Percentiles rank a stretch among this genome's conserved stretches.
Conservation (phyloP, 208 protist species). For the Naegleria gruberi region DNA sequence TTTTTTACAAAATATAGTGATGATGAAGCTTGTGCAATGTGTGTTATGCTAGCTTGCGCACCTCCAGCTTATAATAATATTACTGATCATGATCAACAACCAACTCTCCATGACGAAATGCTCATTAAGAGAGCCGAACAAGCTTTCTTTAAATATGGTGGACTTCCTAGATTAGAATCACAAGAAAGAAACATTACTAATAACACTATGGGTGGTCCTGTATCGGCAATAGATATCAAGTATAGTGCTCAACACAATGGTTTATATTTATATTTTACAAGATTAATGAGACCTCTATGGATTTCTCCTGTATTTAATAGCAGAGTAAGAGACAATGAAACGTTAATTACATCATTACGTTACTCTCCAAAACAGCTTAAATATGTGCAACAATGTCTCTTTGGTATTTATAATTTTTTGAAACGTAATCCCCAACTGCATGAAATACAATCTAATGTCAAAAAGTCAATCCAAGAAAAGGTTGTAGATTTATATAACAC, state of each 20-base stretch:
- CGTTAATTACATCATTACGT: neutral
- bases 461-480: neutral
- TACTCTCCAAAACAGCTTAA: neutral
- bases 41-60: neutral
- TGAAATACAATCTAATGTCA: neutral
- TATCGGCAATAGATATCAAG: neutral
- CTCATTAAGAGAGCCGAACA: neutral
- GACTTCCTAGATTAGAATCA: neutral
- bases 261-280: neutral
- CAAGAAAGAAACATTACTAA: neutral
- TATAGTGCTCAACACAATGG: neutral
- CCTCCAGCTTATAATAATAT: neutral
- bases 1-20: neutral
- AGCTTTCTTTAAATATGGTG: neutral
- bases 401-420: neutral
- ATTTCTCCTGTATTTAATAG: neutral
- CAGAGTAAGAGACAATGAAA: neutral
- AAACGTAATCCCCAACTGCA: neutral
- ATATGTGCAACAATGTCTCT: neutral
- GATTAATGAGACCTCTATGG: neutral
- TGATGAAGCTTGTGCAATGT: conserved; percentile 11
- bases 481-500: neutral
- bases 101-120: neutral
- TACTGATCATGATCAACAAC: no score
- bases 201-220: neutral